Conservation (phyloP, 2,329 filamentous ascomycete genomes). For the Colletotrichum abscissum region DNA sequence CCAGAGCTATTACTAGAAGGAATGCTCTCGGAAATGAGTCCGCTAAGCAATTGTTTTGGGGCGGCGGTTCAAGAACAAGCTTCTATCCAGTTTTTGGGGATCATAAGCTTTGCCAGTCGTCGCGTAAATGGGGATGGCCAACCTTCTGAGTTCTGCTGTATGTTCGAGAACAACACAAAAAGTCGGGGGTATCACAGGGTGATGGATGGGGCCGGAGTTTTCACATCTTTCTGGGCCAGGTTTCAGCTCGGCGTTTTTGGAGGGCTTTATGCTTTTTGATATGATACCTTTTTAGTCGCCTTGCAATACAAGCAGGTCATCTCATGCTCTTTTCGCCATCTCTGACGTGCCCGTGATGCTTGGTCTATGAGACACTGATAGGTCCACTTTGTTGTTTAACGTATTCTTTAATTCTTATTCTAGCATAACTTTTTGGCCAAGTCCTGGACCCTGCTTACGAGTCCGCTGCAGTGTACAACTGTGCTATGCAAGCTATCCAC, state of each 20-base stretch:
- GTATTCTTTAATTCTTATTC: background rate
- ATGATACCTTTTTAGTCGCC: constrained; percentile 28
- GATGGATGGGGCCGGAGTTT: background rate
- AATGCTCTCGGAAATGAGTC: background rate
- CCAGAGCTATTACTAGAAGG: constrained; percentile 52
- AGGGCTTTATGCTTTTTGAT: constrained; percentile 18
- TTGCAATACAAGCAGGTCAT: constrained; percentile 11
- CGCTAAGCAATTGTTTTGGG: background rate
- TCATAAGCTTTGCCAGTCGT: background rate
- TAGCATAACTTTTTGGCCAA: background rate
- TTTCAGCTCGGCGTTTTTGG: constrained; percentile 27
- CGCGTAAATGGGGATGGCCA: no score
- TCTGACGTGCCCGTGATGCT: background rate
- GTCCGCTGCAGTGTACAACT: background rate
- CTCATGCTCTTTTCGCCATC: background rate
- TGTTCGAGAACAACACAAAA: background rate
- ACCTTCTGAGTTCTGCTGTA: no score
- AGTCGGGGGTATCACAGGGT: background rate
- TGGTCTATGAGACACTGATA: no score
- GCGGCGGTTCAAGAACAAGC: background rate
- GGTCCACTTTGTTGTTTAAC: background rate
- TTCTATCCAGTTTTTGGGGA: background rate
- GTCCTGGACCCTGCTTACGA: background rate
- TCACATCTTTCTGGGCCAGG: background rate
- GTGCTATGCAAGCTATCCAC: background rate